Conservation (phyloP, 2,329 filamentous ascomycete species). For the Stromatinia cepivora region DNA sequence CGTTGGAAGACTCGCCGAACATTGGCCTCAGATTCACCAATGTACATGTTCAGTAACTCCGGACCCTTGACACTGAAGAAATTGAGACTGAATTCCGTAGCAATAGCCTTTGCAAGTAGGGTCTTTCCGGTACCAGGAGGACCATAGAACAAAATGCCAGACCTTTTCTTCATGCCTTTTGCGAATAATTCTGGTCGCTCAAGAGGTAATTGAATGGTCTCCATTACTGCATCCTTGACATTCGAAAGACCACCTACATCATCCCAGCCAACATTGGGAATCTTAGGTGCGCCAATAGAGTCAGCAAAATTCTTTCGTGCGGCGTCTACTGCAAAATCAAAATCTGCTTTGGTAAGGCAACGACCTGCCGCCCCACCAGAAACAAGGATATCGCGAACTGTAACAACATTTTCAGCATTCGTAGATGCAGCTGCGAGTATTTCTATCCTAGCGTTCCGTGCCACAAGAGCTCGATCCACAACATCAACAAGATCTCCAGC, state of each 20-base stretch:
- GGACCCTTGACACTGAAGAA: slow-evolving; percentile 94
- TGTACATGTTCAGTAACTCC: slow-evolving; percentile 93
- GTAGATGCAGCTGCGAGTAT: slow-evolving; percentile 58
- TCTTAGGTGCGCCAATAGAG: slow-evolving; percentile 95
- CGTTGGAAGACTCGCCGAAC: slow-evolving; percentile 86
- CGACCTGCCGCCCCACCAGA: slow-evolving; percentile 79
- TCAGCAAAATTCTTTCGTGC: slow-evolving; percentile 98
- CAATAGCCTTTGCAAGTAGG: slow-evolving; percentile 87
- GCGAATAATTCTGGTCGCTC: slow-evolving; percentile 92
- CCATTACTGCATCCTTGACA: slow-evolving; percentile 95
- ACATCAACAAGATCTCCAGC: slow-evolving; percentile 94
- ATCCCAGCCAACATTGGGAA: slow-evolving; percentile 94
- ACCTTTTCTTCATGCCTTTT: slow-evolving; percentile 97
- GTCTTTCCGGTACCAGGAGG: slow-evolving; percentile 92
- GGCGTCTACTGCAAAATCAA: slow-evolving; percentile 90
- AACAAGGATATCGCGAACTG: slow-evolving; percentile 79
- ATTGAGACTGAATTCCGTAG: slow-evolving; percentile 89
- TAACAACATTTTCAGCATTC: slow-evolving; percentile 50
- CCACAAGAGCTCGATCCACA: slow-evolving; percentile 82
- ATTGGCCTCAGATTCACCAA: slow-evolving; percentile 90
- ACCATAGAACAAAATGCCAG: slow-evolving; percentile 88
- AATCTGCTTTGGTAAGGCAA: slow-evolving; percentile 78
- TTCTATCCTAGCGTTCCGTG: slow-evolving; percentile 74
- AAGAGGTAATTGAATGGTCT: slow-evolving; percentile 92
- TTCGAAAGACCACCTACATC: slow-evolving; percentile 92